phyloP scores from a whole-genome alignment of 306 rosid genomes.

The Vigna nakashimae region DNA sequence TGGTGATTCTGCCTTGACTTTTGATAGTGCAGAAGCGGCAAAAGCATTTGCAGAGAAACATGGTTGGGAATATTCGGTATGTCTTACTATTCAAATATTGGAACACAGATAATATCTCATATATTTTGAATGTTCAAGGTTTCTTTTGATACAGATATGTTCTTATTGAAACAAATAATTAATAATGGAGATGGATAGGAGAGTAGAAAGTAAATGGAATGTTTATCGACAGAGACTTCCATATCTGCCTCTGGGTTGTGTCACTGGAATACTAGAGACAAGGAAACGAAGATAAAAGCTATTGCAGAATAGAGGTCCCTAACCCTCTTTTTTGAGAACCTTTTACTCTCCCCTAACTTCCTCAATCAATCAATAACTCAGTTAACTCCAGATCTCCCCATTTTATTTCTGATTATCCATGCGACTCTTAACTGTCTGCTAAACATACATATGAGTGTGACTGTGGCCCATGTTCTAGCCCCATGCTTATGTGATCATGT shows the following conservation, averaged over 20 bases:
- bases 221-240: neutral
- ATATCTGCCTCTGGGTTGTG: neutral
- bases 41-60: slow-evolving; percentile 87
- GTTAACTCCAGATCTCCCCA: neutral
- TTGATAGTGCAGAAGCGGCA: slow-evolving; percentile 90
- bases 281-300: neutral
- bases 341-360: neutral
- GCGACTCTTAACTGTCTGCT: neutral
- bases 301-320: slow-evolving; percentile 9
- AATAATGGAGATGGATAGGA: neutral
- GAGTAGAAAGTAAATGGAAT: neutral
- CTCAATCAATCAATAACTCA: neutral
- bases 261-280: neutral
- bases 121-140: slow-evolving; percentile 35
- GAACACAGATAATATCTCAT: neutral
- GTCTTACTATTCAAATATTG: slow-evolving; percentile 35
- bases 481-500: no score
- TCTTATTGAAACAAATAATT: slow-evolving; percentile 26
- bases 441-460: neutral
- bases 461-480: no score
- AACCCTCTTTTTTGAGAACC: neutral
- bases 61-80: slow-evolving; percentile 94
- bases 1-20: slow-evolving; percentile 84
- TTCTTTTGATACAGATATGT: neutral
- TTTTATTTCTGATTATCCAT: neutral